Percentiles rank a stretch among this genome's conserved stretches.
Conservation (phyloP, 805 yeast genomes). For the Maudiozyma serrabonitensis region DNA sequence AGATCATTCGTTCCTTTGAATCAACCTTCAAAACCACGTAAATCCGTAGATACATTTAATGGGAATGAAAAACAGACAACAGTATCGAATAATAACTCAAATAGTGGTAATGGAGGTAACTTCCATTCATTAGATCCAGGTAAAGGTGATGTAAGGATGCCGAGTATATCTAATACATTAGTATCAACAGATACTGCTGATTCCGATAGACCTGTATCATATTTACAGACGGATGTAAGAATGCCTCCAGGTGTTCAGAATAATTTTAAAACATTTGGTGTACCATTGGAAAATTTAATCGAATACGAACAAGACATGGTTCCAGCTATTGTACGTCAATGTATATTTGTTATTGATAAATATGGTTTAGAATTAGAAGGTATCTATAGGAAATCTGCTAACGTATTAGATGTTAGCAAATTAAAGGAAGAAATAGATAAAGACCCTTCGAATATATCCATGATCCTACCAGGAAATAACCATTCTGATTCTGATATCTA, state of each 20-base stretch:
- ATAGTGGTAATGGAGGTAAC: background rate
- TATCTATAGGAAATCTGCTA: slow-evolving; percentile 79
- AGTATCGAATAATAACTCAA: background rate
- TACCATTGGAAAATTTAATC: slow-evolving; percentile 66
- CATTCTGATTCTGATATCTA: slow-evolving; percentile 74
- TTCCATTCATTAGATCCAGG: slow-evolving; percentile 25
- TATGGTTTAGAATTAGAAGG: slow-evolving; percentile 85
- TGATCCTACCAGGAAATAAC: slow-evolving; percentile 45
- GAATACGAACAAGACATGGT: slow-evolving; percentile 84
- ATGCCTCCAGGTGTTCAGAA: slow-evolving; percentile 32
- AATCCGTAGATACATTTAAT: background rate
- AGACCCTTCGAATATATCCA: slow-evolving; percentile 57
- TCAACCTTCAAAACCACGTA: background rate
- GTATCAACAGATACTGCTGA: slow-evolving; percentile 13
- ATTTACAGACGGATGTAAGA: slow-evolving; percentile 23
- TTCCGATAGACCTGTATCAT: slow-evolving; percentile 26
- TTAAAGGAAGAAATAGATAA: slow-evolving; percentile 61
- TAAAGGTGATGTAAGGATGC: slow-evolving; percentile 13
- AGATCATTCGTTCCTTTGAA: slow-evolving; percentile 2
- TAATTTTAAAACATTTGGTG: slow-evolving; percentile 60
- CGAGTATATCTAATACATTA: slow-evolving; percentile 22
- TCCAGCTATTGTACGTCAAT: slow-evolving; percentile 80
- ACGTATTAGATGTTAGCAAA: slow-evolving; percentile 61
- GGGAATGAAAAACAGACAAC: background rate
- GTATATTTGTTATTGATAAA: slow-evolving; percentile 76